phyloP scores from a whole-genome alignment of 371 early-diverging fungal genomes.

The Smittium mucronatum region DNA sequence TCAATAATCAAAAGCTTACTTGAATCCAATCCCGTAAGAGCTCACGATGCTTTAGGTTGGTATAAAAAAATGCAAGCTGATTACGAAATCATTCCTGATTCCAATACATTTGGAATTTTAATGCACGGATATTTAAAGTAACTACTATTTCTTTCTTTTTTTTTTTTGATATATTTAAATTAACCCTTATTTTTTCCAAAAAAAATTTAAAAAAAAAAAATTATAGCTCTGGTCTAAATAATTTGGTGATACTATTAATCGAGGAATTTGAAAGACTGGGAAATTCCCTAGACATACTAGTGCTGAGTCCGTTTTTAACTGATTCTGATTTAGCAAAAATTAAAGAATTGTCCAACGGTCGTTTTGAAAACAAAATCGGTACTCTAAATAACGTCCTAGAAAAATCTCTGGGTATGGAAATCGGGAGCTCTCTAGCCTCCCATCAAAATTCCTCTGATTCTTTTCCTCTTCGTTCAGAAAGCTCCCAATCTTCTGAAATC shows the following conservation, averaged over 20 bases:
- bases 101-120: slow-evolving; percentile 60
- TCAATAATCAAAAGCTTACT: slow-evolving; percentile 64
- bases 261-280: slow-evolving; percentile 3
- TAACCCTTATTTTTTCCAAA: no score
- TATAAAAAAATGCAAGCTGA: slow-evolving; percentile 44
- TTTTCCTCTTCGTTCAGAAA: not conserved
- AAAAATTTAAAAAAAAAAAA: no score
- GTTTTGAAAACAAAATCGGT: slow-evolving; percentile 8
- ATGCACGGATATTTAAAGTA: slow-evolving; percentile 56
- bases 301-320: not conserved
- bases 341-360: not conserved
- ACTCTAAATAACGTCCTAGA: not conserved
- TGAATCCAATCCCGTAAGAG: slow-evolving; percentile 36
- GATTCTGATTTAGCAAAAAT: slow-evolving; percentile 3
- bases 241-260: not conserved
- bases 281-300: slow-evolving; percentile 5
- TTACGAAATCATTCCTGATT: slow-evolving; percentile 42
- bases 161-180: no score
- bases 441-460: not conserved
- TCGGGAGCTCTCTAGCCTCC: not conserved
- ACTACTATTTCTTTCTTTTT: not conserved
- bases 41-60: slow-evolving; percentile 58
- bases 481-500: not conserved
- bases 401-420: not conserved
- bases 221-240: not conserved